Base-by-base conservation (phyloP, 2,329 filamentous ascomycete species). In the Fusarium sp. region DNA sequence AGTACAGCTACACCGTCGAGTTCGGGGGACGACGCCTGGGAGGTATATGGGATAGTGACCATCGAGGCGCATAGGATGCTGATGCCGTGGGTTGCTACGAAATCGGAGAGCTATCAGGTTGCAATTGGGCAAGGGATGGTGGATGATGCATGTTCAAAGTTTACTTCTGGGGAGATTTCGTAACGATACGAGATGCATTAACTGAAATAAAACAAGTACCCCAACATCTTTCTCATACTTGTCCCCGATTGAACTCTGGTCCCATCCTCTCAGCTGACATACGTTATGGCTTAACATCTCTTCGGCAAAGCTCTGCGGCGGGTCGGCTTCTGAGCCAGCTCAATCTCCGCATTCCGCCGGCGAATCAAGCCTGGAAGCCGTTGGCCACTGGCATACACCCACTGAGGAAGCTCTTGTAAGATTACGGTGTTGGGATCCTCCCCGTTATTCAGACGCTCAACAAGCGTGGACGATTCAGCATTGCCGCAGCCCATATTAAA, bases 401-500 rank as follows among this genome's bases (percentile, higher is more conserved):
- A 88, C 77, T 84, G 82, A 10, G 85, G 85, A 45, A 88, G 77
- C 78, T 88, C 86, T 70, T 85, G 68, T 17, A 80, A 72, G n/a
- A 83, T 64, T 0, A 72, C 86, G 0, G 79, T 84, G 69, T 82
- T 81, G 42, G 82, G 78, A 42, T 81, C 45, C 24, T 76, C 75
- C 2, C 69, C 63, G 2, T 64, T 60, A 35, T 76, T 77, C 7
- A 76, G 69, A 20, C 74, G 74, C 3, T 36, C 50, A 41, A 77
- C 64, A 80, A 53, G 87, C 1, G 80, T 82, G 8, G 85, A 87
- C 0, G 74, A 76, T n/a, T 68, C 63, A 7, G 83, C 80, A 53
- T 81, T 82, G 8, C 83, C 85, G 66, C 82, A 85, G 32, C 87
- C 87, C 48, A 86, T 81, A 75, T 88, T 89, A 83, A 84, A 88